Evolutionary conservation across 495 filamentous ascomycete species (phyloP).

Genomic region (Cercophora sp.): DNA sequence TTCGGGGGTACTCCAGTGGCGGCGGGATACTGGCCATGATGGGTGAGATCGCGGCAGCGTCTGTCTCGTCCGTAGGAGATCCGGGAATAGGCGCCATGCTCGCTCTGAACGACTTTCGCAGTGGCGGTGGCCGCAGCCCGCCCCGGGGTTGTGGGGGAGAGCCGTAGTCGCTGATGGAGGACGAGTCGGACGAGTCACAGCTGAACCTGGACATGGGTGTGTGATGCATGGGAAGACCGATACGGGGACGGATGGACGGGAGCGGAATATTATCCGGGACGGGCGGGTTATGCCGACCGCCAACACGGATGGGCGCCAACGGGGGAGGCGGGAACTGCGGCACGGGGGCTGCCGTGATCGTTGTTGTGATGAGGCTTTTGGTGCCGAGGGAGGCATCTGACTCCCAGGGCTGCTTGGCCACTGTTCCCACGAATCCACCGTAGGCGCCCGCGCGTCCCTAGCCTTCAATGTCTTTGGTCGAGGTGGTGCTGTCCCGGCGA

Average conservation of each 20-base stretch:
- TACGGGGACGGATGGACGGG: constrained; percentile 8
- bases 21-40: too few species aligned
- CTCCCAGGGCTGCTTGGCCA: constrained; percentile 17
- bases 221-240: too few species aligned
- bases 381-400: constrained; percentile 23
- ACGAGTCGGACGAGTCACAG: constrained; percentile 19
- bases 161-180: constrained; percentile 9
- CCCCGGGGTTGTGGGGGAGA: constrained; percentile 10
- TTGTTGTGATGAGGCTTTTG: constrained; percentile 13
- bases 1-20: too few species aligned
- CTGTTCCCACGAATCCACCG: constrained; percentile 11
- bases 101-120: not conserved
- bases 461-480: constrained; percentile 37
- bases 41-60: constrained; percentile 18
- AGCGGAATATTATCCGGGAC: constrained; percentile 6
- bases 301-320: constrained; percentile 26
- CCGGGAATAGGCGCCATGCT: constrained; percentile 20
- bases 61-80: constrained; percentile 17
- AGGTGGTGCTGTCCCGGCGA: constrained; percentile 24
- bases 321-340: constrained; percentile 28
- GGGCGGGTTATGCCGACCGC: not conserved
- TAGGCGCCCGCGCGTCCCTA: constrained; percentile 44
- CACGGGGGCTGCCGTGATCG: too few species aligned
- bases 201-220: constrained; percentile 13
- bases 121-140: constrained; percentile 13